Base-by-base conservation (phyloP, 805 yeast genomes). In the Wickerhamiella qilinensis region DNA sequence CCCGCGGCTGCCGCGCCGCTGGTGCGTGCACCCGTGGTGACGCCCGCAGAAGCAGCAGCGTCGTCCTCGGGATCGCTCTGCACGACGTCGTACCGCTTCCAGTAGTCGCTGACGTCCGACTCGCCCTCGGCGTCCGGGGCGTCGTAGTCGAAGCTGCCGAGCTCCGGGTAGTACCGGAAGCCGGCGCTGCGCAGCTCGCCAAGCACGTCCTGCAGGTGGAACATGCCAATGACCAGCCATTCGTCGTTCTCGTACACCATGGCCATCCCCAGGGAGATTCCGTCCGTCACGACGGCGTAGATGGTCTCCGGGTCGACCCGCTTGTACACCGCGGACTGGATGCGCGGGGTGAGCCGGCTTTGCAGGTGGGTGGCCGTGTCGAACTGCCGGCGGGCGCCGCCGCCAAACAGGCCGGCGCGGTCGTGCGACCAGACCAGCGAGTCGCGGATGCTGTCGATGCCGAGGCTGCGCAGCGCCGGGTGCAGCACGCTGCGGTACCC, bases 191-290 rank as follows among this genome's bases (percentile, higher is more conserved):
- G 16, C 30, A 28, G 30, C 16, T 11, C 30, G 15, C 14, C 16
- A 15, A 11, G n/a, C 15, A 28, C 14, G 30, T n/a, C 15, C 7
- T 8, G 30, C 20, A 30, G 12, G 12, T 30, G 20, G 19, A 45
- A 39, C 3, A 41, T 27, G 12, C 48, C 52, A n/a, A 47, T 37
- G 16, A 48, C 20, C 21, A 38, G 44, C 52, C 52, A 48, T 1
- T 42, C 24, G 2, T 32, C 35, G 17, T 40, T 42, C 15, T 39
- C 34, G 16, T 38, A 37, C 3, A 45, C 38, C 35, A 40, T 41
- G 3, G 45, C 35, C 8, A 41, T 41, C 1, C 37, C 46, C 16
- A 22, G 33, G 16, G 30, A 43, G 7, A 27, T 21, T 20, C 38
- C 40, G 7, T 35, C 29, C 12, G 35, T 33, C 18, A 43, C 40